Evolutionary conservation across 371 early-diverging fungal species (phyloP).

Genomic region (Rhizopus sp.): DNA sequence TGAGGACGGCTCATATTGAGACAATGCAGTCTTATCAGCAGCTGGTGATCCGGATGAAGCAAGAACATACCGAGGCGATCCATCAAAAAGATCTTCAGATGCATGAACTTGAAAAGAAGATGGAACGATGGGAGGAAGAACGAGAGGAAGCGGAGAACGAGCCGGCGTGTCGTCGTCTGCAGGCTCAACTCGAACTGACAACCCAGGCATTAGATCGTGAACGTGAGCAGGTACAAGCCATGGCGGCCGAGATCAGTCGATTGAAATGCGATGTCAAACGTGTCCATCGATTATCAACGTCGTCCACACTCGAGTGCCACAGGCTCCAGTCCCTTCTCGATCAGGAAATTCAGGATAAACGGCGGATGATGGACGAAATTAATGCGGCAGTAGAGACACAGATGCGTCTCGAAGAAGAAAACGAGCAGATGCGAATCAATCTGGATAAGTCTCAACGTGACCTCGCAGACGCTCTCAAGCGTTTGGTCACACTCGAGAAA

Average conservation of each 20-base stretch:
- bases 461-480: slow-evolving; percentile 25
- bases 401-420: slow-evolving; percentile 33
- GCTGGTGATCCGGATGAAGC: slow-evolving; percentile 18
- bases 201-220: slow-evolving; percentile 44
- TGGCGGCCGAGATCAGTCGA: slow-evolving; percentile 32
- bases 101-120: slow-evolving; percentile 13
- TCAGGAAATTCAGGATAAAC: slow-evolving; percentile 29
- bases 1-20: slow-evolving; percentile 30
- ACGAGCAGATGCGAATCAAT: slow-evolving; percentile 31
- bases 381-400: slow-evolving; percentile 29
- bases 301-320: slow-evolving; percentile 20
- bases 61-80: slow-evolving; percentile 11
- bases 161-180: slow-evolving; percentile 12
- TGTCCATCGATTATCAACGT: slow-evolving; percentile 17
- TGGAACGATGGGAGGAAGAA: neutral
- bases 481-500: slow-evolving; percentile 11
- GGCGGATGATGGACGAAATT: slow-evolving; percentile 36
- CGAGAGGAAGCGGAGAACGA: neutral
- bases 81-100: slow-evolving; percentile 22
- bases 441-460: slow-evolving; percentile 37
- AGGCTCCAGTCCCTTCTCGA: slow-evolving; percentile 27
- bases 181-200: slow-evolving; percentile 47
- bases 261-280: slow-evolving; percentile 37
- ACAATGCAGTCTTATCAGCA: slow-evolving; percentile 32
- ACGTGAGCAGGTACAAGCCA: slow-evolving; percentile 26